Conservation (phyloP, 331 rosid species). For the Phaseolus coccineus region DNA sequence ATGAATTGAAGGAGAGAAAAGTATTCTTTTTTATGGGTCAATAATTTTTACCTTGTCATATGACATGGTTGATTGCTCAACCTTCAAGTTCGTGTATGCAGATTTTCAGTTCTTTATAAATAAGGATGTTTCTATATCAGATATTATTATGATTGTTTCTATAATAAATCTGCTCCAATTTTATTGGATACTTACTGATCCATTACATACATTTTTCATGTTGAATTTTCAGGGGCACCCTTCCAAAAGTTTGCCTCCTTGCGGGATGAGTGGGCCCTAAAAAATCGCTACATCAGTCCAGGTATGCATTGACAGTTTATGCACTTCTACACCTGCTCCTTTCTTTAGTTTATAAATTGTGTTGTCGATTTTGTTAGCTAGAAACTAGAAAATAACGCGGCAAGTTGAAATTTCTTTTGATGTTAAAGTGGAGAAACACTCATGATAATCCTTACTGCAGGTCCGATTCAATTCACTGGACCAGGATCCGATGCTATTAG, state of each 20-base stretch:
- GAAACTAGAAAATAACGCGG: constrained; percentile 9
- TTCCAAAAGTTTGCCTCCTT: constrained; percentile 85
- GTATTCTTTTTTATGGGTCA: constrained; percentile 1
- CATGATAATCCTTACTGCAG: constrained; percentile 50
- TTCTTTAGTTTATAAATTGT: constrained; percentile 9
- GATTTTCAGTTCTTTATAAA: constrained; percentile 20
- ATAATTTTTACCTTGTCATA: constrained; percentile 12
- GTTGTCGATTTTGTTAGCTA: not conserved
- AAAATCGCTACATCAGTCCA: constrained; percentile 89
- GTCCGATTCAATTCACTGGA: constrained; percentile 94
- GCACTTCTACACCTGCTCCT: constrained; percentile 19
- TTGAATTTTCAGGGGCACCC: constrained; percentile 81
- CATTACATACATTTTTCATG: constrained; percentile 25
- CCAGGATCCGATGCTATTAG: constrained; percentile 75
- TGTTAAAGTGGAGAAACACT: constrained; percentile 37
- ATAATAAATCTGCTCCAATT: constrained; percentile 21
- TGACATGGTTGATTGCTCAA: constrained; percentile 4
- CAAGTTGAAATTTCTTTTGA: constrained; percentile 7
- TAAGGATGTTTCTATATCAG: constrained; percentile 16
- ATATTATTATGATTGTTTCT: constrained; percentile 20
- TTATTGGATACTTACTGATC: constrained; percentile 32
- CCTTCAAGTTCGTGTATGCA: constrained; percentile 13
- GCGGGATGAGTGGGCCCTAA: constrained; percentile 94
- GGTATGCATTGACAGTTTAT: constrained; percentile 57
- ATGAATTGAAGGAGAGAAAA: constrained; percentile 3